Evolutionary conservation across 352 stramenopile species (phyloP), one percentile per base, ranked within the genome.

Genomic region (Blastocystis sp.): DNA sequence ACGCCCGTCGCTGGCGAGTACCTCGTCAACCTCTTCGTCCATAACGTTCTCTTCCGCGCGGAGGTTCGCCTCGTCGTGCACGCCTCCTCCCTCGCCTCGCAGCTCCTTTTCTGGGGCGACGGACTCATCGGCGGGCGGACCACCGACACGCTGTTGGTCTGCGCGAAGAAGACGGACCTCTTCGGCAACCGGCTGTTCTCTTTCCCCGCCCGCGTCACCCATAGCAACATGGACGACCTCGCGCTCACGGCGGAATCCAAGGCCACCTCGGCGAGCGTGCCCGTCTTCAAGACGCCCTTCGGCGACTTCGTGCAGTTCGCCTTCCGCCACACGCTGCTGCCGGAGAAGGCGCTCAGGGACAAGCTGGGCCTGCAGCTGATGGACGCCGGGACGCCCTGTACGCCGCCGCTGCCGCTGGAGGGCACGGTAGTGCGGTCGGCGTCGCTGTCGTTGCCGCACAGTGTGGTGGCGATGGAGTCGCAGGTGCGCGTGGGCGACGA

Each of bases 241-340:
- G 6, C 48, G 48, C 6, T 57, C 6, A 14, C 48, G 48, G 48
- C 14, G 48, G 6, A 57, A 14, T 57, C 48, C 48, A 14, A 17
- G 6, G 48, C 6, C 6, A 7, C 6, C 48, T 7, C 65, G 65
- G 21, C 21, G 17, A n/a, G 21, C 24, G 17, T 43, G 17, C 14
- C 43, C 17, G 52, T 74, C 17, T n/a, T 24, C 17, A 52, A 24
- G 65, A 52, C 65, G 40, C 17, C 21, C n/a, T 40, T 24, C 17
- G 40, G 21, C 17, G 17, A 59, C 17, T 74, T 74, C 65, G 40
- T 52, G 17, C 17, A 74, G 17, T 43, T 59, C 2, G 14, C 43
- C 65, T 59, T 52, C 65, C 17, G n/a, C 17, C 21, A 74, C 65
- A 74, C 65, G 65, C n/a, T 74, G 17, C 65, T 43, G 65, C 65